These are phyloP conservation scores for Coemansia sp. DNA, from an alignment of 192 early-diverging fungal genomes.

Conservation along the genomic window DNA sequence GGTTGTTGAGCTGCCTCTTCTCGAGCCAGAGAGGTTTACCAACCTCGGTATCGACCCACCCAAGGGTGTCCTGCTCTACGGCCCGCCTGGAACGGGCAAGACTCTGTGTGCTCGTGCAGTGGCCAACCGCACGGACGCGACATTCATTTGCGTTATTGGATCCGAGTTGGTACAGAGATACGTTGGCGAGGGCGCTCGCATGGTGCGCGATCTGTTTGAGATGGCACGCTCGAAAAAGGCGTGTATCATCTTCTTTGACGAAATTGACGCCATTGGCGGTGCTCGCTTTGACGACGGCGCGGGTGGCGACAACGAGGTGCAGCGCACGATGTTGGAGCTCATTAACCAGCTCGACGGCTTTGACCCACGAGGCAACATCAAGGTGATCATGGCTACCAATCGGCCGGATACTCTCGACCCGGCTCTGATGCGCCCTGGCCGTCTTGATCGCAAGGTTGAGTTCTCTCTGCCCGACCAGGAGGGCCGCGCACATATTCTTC, in stretches of 20 bases:
- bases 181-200: constrained; percentile 98
- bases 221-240: constrained; percentile 99
- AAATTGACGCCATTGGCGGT: constrained; percentile 98
- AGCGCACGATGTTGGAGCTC: constrained; percentile 99
- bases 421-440: constrained; percentile 95
- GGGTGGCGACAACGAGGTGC: constrained; percentile 99
- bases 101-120: constrained; percentile 98
- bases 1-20: constrained; percentile 96
- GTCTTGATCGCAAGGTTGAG: constrained; percentile 98
- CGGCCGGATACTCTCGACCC: constrained; percentile 98
- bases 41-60: constrained; percentile 99
- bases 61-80: constrained; percentile 98
- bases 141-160: constrained; percentile 99
- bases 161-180: constrained; percentile 99
- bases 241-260: constrained; percentile 99
- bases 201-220: constrained; percentile 99
- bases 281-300: constrained; percentile 98
- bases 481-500: constrained; percentile 97
- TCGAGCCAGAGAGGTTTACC: constrained; percentile 96
- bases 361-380: constrained; percentile 99
- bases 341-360: constrained; percentile 99
- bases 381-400: constrained; percentile 99
- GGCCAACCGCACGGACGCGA: constrained; percentile 98
- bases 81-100: constrained; percentile 96
- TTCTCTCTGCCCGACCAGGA: constrained; percentile 94